phyloP scores from a whole-genome alignment of 176 grass and related monocot species.

The Paspalum notatum region DNA sequence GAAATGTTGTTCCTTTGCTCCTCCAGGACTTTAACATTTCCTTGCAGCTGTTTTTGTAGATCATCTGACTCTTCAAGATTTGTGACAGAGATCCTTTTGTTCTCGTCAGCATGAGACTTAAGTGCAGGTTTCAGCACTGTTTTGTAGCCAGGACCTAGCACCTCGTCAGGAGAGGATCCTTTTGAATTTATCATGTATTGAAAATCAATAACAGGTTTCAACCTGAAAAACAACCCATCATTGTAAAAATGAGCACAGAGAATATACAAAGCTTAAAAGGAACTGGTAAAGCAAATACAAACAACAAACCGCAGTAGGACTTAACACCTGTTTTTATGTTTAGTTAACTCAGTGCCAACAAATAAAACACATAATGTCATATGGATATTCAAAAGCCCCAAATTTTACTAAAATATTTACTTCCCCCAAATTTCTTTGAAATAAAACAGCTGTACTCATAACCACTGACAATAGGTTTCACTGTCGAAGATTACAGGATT shows the following conservation, averaged over 20 bases:
- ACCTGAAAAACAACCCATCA: conserved; percentile 49
- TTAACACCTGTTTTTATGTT: conserved; percentile 2
- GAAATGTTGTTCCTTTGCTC: conserved; percentile 59
- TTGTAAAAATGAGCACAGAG: not conserved
- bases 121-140: conserved; percentile 70
- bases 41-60: conserved; percentile 59
- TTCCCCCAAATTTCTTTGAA: not conserved
- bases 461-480: not conserved
- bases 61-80: conserved; percentile 64
- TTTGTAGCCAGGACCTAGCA: conserved; percentile 73
- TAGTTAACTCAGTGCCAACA: not conserved
- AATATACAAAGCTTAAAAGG: not conserved
- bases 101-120: conserved; percentile 55
- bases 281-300: conserved; percentile 1
- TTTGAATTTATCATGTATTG: conserved; percentile 70
- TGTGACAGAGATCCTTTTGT: conserved; percentile 51
- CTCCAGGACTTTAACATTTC: conserved; percentile 60
- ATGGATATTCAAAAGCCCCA: not conserved
- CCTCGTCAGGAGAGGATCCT: conserved; percentile 67
- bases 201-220: conserved; percentile 79
- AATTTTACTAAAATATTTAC: not conserved
- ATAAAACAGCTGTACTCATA: not conserved
- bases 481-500: conserved; percentile 4
- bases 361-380: not conserved
- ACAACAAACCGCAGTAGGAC: conserved; percentile 22